These are phyloP conservation scores for Sedum album DNA, from an alignment of 164 flowering plant species.

Conservation along the genomic window DNA sequence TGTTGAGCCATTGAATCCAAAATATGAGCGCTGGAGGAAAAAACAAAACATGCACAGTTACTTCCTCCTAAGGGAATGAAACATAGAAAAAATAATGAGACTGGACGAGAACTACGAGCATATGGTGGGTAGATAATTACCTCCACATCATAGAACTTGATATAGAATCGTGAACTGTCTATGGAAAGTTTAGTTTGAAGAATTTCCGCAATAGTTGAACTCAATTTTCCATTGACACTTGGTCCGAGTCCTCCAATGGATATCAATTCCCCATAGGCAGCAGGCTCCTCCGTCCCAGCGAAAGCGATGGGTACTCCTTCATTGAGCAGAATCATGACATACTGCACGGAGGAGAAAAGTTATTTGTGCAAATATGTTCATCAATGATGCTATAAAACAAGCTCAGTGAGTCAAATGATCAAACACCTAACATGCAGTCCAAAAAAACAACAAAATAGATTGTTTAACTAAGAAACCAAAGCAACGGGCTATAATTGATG, in stretches of 20 bases:
- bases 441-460: background rate
- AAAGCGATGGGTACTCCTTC: conserved; percentile 84
- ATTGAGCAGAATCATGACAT: conserved; percentile 85
- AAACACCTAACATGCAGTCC: background rate
- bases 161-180: no score
- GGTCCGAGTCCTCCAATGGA: conserved; percentile 85
- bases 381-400: no score
- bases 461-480: background rate
- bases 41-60: background rate
- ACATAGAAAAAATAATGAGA: background rate
- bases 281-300: conserved; percentile 86
- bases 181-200: conserved; percentile 68
- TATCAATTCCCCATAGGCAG: no score
- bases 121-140: conserved; percentile 16
- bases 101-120: background rate
- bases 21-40: conserved; percentile 39
- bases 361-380: no score
- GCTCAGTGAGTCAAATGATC: background rate
- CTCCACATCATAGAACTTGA: conserved; percentile 35
- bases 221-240: conserved; percentile 71
- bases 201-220: conserved; percentile 80
- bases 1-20: conserved; percentile 70
- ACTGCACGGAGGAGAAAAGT: conserved; percentile 28
- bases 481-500: background rate
- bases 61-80: background rate